A percentile compares a stretch with the other conserved stretches of the same genome.
phyloP scores from a whole-genome alignment of 2,329 filamentous ascomycete species.

The Pseudogymnoascus sp. region DNA sequence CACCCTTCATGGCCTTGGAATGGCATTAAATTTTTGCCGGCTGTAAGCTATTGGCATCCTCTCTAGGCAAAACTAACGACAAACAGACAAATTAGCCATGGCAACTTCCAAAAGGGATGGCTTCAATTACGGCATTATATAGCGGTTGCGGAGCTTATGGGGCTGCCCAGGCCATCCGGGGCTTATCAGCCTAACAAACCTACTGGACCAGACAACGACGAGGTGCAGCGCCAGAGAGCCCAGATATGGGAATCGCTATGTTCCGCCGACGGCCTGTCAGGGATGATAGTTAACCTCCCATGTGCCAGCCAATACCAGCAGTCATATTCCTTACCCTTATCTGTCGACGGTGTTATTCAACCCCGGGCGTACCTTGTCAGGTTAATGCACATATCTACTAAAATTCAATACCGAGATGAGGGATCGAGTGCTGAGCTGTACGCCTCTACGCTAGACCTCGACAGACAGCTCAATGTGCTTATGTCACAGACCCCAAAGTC shows the following conservation, averaged over 20 bases:
- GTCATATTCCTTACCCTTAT: constrained; percentile 18
- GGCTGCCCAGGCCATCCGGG: constrained; percentile 25
- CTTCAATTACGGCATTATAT: constrained; percentile 31
- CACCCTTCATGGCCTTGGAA: constrained; percentile 28
- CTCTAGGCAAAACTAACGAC: not conserved
- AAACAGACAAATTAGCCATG: constrained; percentile 28
- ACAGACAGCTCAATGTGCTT: constrained; percentile 23
- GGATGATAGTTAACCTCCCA: constrained; percentile 32
- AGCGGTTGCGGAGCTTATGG: constrained; percentile 33
- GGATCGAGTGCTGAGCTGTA: constrained; percentile 19
- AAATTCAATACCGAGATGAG: constrained; percentile 24
- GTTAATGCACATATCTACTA: constrained; percentile 22
- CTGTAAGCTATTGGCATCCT: constrained; percentile 25
- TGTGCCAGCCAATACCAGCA: constrained; percentile 25
- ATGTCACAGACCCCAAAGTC: constrained; percentile 21
- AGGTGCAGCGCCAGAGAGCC: constrained; percentile 19
- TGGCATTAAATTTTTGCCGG: constrained; percentile 30
- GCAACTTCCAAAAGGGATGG: constrained; percentile 31
- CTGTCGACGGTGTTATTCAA: constrained; percentile 21
- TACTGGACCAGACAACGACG: constrained; percentile 11
- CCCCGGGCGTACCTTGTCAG: constrained; percentile 22
- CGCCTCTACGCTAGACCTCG: constrained; percentile 22
- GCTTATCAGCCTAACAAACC: constrained; percentile 11
- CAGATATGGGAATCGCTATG: constrained; percentile 30
- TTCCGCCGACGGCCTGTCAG: constrained; percentile 27